Conservation (phyloP, 73 alveolate species). For the Paramecium sonneborni region DNA sequence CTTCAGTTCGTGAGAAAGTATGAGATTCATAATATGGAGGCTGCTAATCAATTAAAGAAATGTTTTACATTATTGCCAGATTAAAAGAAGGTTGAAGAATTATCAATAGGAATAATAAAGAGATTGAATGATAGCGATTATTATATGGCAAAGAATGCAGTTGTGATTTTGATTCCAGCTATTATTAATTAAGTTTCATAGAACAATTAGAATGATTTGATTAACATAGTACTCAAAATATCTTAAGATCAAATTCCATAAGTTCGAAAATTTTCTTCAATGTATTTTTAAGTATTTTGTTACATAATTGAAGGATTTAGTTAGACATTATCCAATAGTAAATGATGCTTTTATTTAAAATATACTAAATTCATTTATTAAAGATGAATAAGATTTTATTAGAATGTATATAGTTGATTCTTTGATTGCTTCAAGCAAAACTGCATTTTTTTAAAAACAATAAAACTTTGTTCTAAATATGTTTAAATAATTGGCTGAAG, state of each 20-base stretch:
- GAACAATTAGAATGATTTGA: constrained; percentile 64
- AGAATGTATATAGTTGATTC: constrained; percentile 59
- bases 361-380: background rate
- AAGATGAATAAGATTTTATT: constrained; percentile 59
- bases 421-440: background rate
- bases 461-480: background rate
- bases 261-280: constrained; percentile 38
- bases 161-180: constrained; percentile 74
- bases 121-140: constrained; percentile 78
- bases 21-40: constrained; percentile 35
- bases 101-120: constrained; percentile 68
- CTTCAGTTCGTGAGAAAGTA: constrained; percentile 82
- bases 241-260: constrained; percentile 51
- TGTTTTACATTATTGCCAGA: constrained; percentile 53
- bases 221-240: background rate
- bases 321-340: constrained; percentile 3
- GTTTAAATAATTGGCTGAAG: constrained; percentile 33
- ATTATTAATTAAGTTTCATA: constrained; percentile 71
- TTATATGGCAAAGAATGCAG: constrained; percentile 75
- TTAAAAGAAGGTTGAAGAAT: constrained; percentile 72
- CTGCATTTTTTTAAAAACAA: background rate
- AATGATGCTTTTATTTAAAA: constrained; percentile 27
- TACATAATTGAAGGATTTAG: constrained; percentile 45
- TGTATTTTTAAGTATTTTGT: constrained; percentile 41
- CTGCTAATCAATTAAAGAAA: constrained; percentile 69